Evolutionary conservation across 2,329 filamentous ascomycete genomes (phyloP), one percentile per base, ranked within the genome.

Genomic region (Coniochaeta sp.): DNA sequence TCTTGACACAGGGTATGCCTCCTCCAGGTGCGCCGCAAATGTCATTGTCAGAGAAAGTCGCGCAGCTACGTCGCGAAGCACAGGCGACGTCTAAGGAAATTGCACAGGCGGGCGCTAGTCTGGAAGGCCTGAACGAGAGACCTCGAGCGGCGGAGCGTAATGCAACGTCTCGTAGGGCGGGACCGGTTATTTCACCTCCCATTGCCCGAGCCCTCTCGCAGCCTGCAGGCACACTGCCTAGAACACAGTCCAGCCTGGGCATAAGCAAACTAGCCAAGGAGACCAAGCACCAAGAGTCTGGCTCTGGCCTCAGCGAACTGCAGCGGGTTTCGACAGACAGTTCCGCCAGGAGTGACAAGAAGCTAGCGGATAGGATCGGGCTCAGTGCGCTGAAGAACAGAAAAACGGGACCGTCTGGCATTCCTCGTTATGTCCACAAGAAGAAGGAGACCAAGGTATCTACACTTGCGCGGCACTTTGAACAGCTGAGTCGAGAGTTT

Each of bases 401-500:
- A 28, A 87, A 86, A 67, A 71, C 73, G 1, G 78, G 77, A 3
- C 75, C 79, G n/a, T 98, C 95, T 1, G 82, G 93, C 47, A 98
- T 99, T 62, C 93, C 93, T 30, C 86, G 95, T 34, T 95, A 95
- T 28, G 85, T 96, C 30, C 86, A 89, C 57, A 90, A 87, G 70
- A 87, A 83, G 66, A 88, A 86, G 65, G 83, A 88, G 58, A 85
- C 90, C 3, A 90, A 89, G 67, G 95, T 99, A 2, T 96, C 92
- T 9, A 92, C 88, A n/a, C 80, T 99, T 57, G 91, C 95, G 19
- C 91, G 91, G 66, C 95, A 98, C 72, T 98, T 99, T 70, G 96
- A 99, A 73, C 93, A 98, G 72, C 81, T 99, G 60, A 97, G 92
- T 67, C 88, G 93, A 26, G 96, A 99, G 70, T 99, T 99, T 66